Conservation (phyloP, 129 eudicot genomes). For the Arctium minus region DNA sequence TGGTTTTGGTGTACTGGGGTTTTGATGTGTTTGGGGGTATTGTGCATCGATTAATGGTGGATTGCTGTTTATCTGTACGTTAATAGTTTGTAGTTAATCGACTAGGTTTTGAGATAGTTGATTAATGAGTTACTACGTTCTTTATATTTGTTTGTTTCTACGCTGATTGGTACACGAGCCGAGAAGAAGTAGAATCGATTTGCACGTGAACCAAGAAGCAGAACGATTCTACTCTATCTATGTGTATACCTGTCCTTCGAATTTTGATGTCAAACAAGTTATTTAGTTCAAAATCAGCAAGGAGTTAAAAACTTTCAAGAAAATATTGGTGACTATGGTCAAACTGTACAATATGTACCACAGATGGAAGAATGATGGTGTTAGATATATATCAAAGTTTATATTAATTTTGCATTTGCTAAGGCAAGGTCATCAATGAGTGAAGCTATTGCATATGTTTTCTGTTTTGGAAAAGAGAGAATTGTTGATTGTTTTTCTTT, state of each 20-base stretch:
- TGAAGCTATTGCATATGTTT: background rate
- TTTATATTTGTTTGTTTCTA: background rate
- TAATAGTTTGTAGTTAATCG: background rate
- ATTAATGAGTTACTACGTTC: background rate
- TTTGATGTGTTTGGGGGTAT: constrained; percentile 15
- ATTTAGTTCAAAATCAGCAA: background rate
- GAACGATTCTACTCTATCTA: background rate
- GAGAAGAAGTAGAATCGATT: background rate
- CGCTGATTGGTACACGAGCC: background rate
- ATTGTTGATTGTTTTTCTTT: background rate
- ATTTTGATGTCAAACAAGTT: background rate
- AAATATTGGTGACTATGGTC: constrained; percentile 8
- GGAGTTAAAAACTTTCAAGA: background rate
- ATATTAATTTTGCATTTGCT: background rate
- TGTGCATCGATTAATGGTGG: background rate
- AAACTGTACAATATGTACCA: background rate
- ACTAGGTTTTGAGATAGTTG: constrained; percentile 16
- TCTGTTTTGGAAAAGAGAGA: background rate
- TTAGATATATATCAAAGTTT: background rate
- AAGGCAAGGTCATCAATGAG: no score
- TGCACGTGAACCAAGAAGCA: background rate
- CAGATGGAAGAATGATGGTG: background rate
- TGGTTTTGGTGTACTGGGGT: constrained; percentile 1
- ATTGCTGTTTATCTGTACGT: constrained; percentile 6
- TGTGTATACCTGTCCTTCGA: background rate